A percentile compares a stretch with the other conserved stretches of the same genome.
These are phyloP conservation scores for Xylaria digitata DNA, from an alignment of 2,329 filamentous ascomycete species.

Conservation along the genomic window DNA sequence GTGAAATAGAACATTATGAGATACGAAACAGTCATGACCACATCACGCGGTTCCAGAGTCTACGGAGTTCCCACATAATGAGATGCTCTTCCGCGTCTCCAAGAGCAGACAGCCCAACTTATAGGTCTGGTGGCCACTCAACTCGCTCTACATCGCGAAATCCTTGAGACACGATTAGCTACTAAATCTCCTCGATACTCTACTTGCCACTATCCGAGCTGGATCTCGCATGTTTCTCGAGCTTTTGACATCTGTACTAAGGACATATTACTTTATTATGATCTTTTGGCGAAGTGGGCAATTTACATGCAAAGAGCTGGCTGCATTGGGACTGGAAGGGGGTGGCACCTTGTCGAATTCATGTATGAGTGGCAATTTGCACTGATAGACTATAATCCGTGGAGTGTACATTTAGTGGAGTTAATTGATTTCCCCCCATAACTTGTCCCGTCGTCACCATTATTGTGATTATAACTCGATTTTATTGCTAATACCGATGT, in stretches of 20 bases:
- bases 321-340: slow-evolving; percentile 36
- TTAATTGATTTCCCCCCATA: slow-evolving; percentile 24
- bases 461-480: neutral
- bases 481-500: too few relatives aligned
- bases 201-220: slow-evolving; percentile 14
- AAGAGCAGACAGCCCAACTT: slow-evolving; percentile 2
- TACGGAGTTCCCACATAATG: slow-evolving; percentile 10
- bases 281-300: slow-evolving; percentile 23
- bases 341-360: slow-evolving; percentile 37
- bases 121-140: neutral
- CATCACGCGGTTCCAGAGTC: slow-evolving; percentile 4
- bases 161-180: slow-evolving; percentile 1
- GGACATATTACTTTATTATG: slow-evolving; percentile 17
- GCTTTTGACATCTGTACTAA: slow-evolving; percentile 15
- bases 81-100: slow-evolving; percentile 1
- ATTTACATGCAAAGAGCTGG: slow-evolving; percentile 37
- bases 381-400: slow-evolving; percentile 36
- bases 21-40: slow-evolving; percentile 27
- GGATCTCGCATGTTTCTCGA: slow-evolving; percentile 10
- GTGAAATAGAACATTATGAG: slow-evolving; percentile 25
- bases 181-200: slow-evolving; percentile 9
- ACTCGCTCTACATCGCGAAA: neutral
- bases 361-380: slow-evolving; percentile 38
- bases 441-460: slow-evolving; percentile 4
- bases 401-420: slow-evolving; percentile 37